Percentiles rank a stretch among this genome's conserved stretches.
phyloP scores from a whole-genome alignment of 352 stramenopile genomes.

The Phytophthora kernoviae region DNA sequence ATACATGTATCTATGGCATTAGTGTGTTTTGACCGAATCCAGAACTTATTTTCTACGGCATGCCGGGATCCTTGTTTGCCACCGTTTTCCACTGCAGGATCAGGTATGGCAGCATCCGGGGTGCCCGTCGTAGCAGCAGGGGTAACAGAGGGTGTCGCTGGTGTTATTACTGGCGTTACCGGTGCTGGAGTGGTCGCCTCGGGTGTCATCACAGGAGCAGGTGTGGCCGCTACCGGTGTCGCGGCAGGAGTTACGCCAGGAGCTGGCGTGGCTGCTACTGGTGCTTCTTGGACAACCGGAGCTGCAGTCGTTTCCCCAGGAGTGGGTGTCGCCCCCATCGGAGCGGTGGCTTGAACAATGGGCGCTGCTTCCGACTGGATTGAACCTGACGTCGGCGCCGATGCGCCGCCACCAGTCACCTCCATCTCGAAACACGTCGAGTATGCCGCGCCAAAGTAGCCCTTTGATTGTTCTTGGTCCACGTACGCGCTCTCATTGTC shows the following conservation, averaged over 20 bases:
- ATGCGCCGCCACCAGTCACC: constrained; percentile 23
- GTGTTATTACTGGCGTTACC: not conserved
- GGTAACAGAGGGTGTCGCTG: not conserved
- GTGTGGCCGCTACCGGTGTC: not conserved
- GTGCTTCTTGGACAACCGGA: not conserved
- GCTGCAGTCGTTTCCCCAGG: not conserved
- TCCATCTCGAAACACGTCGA: constrained; percentile 69
- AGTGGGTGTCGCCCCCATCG: constrained; percentile 4
- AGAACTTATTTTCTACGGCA: not conserved
- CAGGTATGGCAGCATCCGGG: not conserved
- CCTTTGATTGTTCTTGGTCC: constrained; percentile 50
- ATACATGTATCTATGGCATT: not conserved
- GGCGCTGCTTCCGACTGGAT: constrained; percentile 1
- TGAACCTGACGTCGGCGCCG: not conserved
- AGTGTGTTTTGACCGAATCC: not conserved
- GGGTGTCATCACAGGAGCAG: not conserved
- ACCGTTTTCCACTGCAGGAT: not conserved
- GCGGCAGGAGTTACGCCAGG: constrained; percentile 4
- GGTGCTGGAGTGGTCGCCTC: not conserved
- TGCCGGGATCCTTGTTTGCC: not conserved
- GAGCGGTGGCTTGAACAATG: constrained; percentile 3
- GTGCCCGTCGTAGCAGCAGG: not conserved
- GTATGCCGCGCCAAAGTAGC: constrained; percentile 73
- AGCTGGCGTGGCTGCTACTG: not conserved
- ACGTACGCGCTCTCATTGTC: constrained; percentile 53